phyloP scores from a whole-genome alignment of 129 eudicot genomes.

The Heracleum sosnowskyi region DNA sequence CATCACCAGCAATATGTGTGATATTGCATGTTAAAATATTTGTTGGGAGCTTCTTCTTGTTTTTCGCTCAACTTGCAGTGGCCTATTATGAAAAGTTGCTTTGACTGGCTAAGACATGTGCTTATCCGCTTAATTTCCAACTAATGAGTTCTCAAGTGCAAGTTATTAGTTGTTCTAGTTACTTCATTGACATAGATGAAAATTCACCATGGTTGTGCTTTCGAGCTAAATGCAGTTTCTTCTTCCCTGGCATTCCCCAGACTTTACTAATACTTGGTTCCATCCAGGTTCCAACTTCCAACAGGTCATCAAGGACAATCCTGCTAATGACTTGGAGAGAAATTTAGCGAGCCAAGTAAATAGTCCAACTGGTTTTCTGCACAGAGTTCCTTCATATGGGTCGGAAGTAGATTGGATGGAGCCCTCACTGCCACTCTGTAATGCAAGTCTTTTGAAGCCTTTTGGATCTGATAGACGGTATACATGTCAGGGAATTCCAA shows the following conservation, averaged over 20 bases:
- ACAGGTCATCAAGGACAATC: background rate
- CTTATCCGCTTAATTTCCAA: background rate
- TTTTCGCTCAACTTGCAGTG: background rate
- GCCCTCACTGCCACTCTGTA: constrained; percentile 36
- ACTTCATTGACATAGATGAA: background rate
- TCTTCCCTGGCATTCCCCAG: background rate
- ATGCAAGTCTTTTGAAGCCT: constrained; percentile 24
- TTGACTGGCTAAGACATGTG: background rate
- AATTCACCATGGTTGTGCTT: background rate
- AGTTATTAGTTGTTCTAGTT: background rate
- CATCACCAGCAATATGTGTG: background rate
- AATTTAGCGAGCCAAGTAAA: constrained; percentile 11
- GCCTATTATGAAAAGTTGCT: background rate
- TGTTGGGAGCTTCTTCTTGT: background rate
- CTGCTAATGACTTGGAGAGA: constrained; percentile 6
- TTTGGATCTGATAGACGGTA: constrained; percentile 29
- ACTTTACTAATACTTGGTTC: background rate
- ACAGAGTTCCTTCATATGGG: constrained; percentile 19
- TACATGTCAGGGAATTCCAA: too few species aligned
- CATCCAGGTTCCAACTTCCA: constrained; percentile 22
- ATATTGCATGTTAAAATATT: background rate
- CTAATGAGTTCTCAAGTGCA: background rate
- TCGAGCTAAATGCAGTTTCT: background rate
- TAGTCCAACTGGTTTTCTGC: constrained; percentile 11
- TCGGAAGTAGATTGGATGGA: constrained; percentile 55